Evolutionary conservation across 1,284 basidiomycete species (phyloP).

Genomic region (Baeospora myosura): DNA sequence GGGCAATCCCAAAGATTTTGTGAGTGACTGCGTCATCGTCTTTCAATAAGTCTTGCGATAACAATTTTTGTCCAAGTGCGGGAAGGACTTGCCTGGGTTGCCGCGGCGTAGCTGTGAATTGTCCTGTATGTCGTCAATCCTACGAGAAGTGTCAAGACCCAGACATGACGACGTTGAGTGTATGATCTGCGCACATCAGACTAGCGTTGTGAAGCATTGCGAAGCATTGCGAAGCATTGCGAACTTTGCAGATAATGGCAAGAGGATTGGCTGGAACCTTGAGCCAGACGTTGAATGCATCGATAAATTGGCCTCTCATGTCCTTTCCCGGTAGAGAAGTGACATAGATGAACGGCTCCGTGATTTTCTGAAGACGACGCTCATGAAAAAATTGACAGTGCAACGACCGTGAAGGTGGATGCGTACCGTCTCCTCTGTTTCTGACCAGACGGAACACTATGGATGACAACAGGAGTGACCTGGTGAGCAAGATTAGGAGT

Average conservation of each 20-base stretch:
- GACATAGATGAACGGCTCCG: conserved; percentile 90
- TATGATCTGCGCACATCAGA: conserved; percentile 62
- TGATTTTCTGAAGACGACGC: no score
- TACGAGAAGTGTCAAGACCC: conserved; percentile 22
- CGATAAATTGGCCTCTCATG: conserved; percentile 82
- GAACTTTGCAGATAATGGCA: conserved; percentile 67
- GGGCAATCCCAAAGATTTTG: conserved; percentile 92
- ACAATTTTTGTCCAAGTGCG: neutral
- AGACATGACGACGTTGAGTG: no score
- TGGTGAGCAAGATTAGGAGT: no score
- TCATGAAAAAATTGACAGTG: no score
- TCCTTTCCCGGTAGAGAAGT: conserved; percentile 89
- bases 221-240: no score
- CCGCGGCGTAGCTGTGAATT: conserved; percentile 87
- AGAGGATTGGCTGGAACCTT: conserved; percentile 72
- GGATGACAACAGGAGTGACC: no score
- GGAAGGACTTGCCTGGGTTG: conserved; percentile 68
- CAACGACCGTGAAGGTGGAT: no score
- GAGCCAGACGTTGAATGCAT: conserved; percentile 93
- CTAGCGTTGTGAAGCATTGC: conserved; percentile 97
- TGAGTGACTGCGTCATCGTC: conserved; percentile 90
- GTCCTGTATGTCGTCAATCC: conserved; percentile 97
- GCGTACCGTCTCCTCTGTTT: no score
- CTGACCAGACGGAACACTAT: no score
- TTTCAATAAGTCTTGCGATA: neutral